phyloP scores from a whole-genome alignment of 495 filamentous ascomycete genomes.

The Annulohypoxylon maeteangense region DNA sequence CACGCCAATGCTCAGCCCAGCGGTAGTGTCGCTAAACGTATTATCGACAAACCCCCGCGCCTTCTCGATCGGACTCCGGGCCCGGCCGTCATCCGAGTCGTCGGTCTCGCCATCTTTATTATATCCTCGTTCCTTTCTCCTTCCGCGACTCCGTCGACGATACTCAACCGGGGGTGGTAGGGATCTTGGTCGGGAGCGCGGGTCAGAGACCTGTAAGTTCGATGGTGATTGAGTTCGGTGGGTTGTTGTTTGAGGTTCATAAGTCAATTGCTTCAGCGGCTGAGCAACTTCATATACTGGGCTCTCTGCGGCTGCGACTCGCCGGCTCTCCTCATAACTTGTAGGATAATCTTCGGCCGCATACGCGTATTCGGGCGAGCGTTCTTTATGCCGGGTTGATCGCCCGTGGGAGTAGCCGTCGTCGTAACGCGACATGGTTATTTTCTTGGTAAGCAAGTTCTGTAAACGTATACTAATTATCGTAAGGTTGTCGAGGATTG shows the following conservation, averaged over 20 bases:
- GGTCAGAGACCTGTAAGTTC: conserved; percentile 26
- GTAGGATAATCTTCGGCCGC: conserved; percentile 18
- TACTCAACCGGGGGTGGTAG: conserved; percentile 34
- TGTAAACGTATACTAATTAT: not conserved
- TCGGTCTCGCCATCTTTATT: conserved; percentile 30
- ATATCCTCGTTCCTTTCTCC: conserved; percentile 23
- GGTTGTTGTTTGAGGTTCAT: conserved; percentile 36
- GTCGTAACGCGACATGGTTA: conserved; percentile 46
- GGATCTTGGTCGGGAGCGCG: conserved; percentile 40
- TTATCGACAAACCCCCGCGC: conserved; percentile 46
- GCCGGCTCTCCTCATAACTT: conserved; percentile 35
- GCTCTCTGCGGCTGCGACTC: conserved; percentile 14
- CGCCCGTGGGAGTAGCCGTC: conserved; percentile 35
- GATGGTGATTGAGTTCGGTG: conserved; percentile 25
- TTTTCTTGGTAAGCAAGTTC: conserved; percentile 19
- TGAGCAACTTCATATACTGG: conserved; percentile 21
- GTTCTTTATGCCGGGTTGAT: conserved; percentile 25
- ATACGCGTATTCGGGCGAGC: conserved; percentile 33
- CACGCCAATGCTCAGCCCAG: conserved; percentile 55
- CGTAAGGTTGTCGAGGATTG: conserved; percentile 4
- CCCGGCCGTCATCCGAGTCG: conserved; percentile 31
- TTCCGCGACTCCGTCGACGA: conserved; percentile 32
- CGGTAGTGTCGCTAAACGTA: conserved; percentile 52
- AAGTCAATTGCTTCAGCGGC: conserved; percentile 38
- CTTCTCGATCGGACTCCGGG: conserved; percentile 43